A percentile compares a stretch with the other conserved stretches of the same genome.
phyloP scores from a whole-genome alignment of 345 rosid genomes.

The Gossypium turneri region DNA sequence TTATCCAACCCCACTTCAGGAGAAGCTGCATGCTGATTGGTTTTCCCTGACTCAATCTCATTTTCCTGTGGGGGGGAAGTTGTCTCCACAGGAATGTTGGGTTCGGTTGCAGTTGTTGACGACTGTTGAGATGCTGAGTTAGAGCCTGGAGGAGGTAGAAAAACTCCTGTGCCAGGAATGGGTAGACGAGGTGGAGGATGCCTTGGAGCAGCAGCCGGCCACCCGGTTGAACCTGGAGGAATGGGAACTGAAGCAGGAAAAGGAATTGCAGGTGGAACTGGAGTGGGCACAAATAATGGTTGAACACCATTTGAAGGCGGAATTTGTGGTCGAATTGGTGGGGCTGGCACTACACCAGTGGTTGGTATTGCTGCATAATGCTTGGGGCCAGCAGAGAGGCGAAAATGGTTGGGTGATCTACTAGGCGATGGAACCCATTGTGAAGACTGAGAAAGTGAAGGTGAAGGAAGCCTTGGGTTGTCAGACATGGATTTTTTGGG shows the following conservation, averaged over 20 bases:
- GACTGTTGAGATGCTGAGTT: slow-evolving; percentile 32
- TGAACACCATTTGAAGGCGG: slow-evolving; percentile 52
- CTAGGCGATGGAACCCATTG: slow-evolving; percentile 62
- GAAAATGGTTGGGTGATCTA: slow-evolving; percentile 49
- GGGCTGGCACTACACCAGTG: slow-evolving; percentile 48
- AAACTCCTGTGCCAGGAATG: slow-evolving; percentile 90
- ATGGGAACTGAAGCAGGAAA: slow-evolving; percentile 56
- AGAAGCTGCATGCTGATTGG: slow-evolving; percentile 19
- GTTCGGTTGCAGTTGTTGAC: slow-evolving; percentile 20
- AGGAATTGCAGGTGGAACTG: slow-evolving; percentile 51
- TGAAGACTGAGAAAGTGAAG: slow-evolving; percentile 30
- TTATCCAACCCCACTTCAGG: slow-evolving; percentile 27
- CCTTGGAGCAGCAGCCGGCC: slow-evolving; percentile 62
- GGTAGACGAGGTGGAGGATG: slow-evolving; percentile 62
- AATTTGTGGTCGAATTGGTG: slow-evolving; percentile 49
- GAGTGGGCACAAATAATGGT: slow-evolving; percentile 42
- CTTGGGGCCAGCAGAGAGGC: slow-evolving; percentile 51
- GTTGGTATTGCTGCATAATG: slow-evolving; percentile 45
- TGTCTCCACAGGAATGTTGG: slow-evolving; percentile 20
- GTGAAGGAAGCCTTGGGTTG: slow-evolving; percentile 31
- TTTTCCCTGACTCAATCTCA: slow-evolving; percentile 23
- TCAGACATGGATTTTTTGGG: slow-evolving; percentile 44
- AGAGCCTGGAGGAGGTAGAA: slow-evolving; percentile 75
- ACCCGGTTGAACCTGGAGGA: slow-evolving; percentile 51
- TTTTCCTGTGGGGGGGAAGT: slow-evolving; percentile 20